These are phyloP conservation scores for Musa beccarii DNA, from an alignment of 176 grass and related monocot species.

Conservation along the genomic window DNA sequence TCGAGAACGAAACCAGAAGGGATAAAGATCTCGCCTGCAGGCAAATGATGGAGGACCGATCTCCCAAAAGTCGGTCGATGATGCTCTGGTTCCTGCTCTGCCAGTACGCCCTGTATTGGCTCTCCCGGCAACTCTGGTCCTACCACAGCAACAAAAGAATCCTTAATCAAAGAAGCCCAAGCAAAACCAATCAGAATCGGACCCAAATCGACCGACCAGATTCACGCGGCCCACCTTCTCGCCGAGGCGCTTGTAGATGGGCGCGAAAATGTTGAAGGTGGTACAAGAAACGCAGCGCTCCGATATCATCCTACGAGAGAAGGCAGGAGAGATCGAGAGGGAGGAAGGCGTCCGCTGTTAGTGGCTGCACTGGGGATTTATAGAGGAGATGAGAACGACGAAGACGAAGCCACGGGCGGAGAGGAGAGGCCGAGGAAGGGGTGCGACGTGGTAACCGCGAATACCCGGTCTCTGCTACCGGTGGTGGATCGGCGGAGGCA, in stretches of 20 bases:
- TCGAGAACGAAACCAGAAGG: too few species aligned
- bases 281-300: slow-evolving; percentile 32
- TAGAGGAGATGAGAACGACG: neutral
- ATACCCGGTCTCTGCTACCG: neutral
- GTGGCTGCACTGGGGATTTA: neutral
- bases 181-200: neutral
- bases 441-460: neutral
- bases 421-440: neutral
- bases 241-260: slow-evolving; percentile 44
- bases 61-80: slow-evolving; percentile 60
- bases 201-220: neutral
- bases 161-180: neutral
- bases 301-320: neutral
- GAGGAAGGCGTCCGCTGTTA: neutral
- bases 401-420: neutral
- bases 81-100: slow-evolving; percentile 65
- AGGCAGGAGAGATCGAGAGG: neutral
- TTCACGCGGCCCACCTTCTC: slow-evolving; percentile 22
- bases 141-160: neutral
- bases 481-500: too few species aligned
- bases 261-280: slow-evolving; percentile 58
- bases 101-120: slow-evolving; percentile 65
- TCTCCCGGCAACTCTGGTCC: slow-evolving; percentile 70
- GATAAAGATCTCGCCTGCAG: slow-evolving; percentile 41
- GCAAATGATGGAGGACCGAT: slow-evolving; percentile 72